phyloP scores from a whole-genome alignment of 2,329 filamentous ascomycete species.

The Aspergillus transmontanensis region DNA sequence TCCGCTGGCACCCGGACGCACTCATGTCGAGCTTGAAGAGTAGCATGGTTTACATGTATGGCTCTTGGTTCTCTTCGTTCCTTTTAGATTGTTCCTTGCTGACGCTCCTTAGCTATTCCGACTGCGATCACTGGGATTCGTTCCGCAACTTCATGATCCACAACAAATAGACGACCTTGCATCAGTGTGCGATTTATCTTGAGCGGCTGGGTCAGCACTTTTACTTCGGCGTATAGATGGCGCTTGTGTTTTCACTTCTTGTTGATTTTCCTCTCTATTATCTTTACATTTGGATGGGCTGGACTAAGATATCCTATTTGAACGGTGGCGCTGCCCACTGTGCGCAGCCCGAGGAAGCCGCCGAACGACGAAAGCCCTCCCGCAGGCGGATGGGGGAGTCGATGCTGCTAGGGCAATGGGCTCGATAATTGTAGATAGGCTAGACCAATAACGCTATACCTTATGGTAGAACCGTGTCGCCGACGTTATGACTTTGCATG shows the following conservation, averaged over 20 bases:
- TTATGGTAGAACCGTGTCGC: background rate
- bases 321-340: background rate
- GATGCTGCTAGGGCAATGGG: background rate
- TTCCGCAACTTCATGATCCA: conserved; percentile 83
- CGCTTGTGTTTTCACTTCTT: conserved; percentile 15
- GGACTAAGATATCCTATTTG: background rate
- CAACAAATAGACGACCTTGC: conserved; percentile 60
- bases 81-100: background rate
- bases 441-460: background rate
- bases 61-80: conserved; percentile 20
- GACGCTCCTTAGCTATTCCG: conserved; percentile 59
- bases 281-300: conserved; percentile 8
- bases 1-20: conserved; percentile 86
- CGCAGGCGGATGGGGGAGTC: conserved; percentile 20
- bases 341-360: background rate
- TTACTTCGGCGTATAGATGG: conserved; percentile 23
- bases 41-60: conserved; percentile 98
- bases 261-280: conserved; percentile 18
- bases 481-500: background rate
- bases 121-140: conserved; percentile 88
- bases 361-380: conserved; percentile 6
- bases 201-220: conserved; percentile 3
- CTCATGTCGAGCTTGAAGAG: conserved; percentile 87
- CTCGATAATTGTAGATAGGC: conserved; percentile 8
- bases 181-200: conserved; percentile 2